Evolutionary conservation across 805 yeast species (phyloP).

Genomic region (Myxozyma kluyveri): DNA sequence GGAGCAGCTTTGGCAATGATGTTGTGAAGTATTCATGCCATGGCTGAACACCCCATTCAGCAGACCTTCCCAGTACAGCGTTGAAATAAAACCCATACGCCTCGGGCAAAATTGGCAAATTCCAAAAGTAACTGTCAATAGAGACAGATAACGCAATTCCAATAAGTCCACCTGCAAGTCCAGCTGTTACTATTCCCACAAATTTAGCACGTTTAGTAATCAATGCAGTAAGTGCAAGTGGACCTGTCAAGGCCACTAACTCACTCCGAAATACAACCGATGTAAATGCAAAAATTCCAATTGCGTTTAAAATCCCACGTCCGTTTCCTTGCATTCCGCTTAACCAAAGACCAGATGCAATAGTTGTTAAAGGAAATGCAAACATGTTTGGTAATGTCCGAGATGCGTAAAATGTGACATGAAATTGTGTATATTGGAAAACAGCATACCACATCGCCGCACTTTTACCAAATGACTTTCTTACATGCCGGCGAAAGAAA

Average conservation of each 20-base stretch:
- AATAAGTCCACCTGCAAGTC: constrained; percentile 48
- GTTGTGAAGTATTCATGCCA: constrained; percentile 60
- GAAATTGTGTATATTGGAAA: constrained; percentile 69
- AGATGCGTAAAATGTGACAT: constrained; percentile 72
- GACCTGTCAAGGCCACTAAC: constrained; percentile 54
- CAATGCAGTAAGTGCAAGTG: constrained; percentile 44
- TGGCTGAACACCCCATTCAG: constrained; percentile 85
- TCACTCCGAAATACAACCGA: constrained; percentile 75
- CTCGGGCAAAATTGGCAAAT: constrained; percentile 63
- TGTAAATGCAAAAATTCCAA: constrained; percentile 51
- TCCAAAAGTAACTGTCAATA: constrained; percentile 81
- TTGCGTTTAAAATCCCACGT: neutral
- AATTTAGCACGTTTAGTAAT: constrained; percentile 49
- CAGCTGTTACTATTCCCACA: constrained; percentile 42
- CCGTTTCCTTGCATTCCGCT: constrained; percentile 42
- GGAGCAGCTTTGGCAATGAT: constrained; percentile 45
- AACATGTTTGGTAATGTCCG: constrained; percentile 82
- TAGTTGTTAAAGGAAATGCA: constrained; percentile 58
- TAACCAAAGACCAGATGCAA: constrained; percentile 18
- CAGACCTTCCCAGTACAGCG: constrained; percentile 68
- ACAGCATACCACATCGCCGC: constrained; percentile 54
- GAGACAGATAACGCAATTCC: constrained; percentile 51
- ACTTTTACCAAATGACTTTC: constrained; percentile 31
- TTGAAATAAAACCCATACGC: constrained; percentile 69
- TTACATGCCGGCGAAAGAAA: constrained; percentile 47